Conservation (phyloP, 192 early-diverging fungal species). For the Entomortierella lignicola region DNA sequence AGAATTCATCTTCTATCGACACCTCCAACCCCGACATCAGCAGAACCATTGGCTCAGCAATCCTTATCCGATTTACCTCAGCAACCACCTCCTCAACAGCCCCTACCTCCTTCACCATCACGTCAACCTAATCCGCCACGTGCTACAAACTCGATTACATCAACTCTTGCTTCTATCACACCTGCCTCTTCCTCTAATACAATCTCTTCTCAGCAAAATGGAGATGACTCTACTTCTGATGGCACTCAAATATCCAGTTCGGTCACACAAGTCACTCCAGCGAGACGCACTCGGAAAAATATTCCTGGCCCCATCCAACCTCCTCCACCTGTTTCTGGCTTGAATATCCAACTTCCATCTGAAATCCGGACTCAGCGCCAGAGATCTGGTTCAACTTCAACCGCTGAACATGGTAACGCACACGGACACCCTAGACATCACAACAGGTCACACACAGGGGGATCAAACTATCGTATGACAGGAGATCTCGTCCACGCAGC, state of each 20-base stretch:
- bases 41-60: conserved; percentile 6
- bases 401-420: conserved; percentile 15
- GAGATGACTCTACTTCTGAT: conserved; percentile 32
- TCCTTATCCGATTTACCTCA: conserved; percentile 7
- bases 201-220: conserved; percentile 16
- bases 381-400: conserved; percentile 41
- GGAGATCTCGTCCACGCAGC: conserved; percentile 21
- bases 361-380: conserved; percentile 45
- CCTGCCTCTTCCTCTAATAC: conserved; percentile 28
- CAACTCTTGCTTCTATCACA: conserved; percentile 15
- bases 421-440: conserved; percentile 33
- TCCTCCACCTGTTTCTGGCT: background rate
- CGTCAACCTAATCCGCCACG: conserved; percentile 2
- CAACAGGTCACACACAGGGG: conserved; percentile 41
- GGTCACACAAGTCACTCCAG: conserved; percentile 20
- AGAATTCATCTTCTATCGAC: conserved; percentile 45
- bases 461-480: conserved; percentile 30
- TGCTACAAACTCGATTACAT: background rate
- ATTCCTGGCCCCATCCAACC: conserved; percentile 39
- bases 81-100: conserved; percentile 25
- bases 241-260: conserved; percentile 1
- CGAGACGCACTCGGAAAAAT: conserved; percentile 38
- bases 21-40: conserved; percentile 30
- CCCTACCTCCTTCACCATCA: conserved; percentile 27
- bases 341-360: background rate